Conservation (phyloP, 2,329 filamentous ascomycete genomes). For the Hymenoscyphus repandus region DNA sequence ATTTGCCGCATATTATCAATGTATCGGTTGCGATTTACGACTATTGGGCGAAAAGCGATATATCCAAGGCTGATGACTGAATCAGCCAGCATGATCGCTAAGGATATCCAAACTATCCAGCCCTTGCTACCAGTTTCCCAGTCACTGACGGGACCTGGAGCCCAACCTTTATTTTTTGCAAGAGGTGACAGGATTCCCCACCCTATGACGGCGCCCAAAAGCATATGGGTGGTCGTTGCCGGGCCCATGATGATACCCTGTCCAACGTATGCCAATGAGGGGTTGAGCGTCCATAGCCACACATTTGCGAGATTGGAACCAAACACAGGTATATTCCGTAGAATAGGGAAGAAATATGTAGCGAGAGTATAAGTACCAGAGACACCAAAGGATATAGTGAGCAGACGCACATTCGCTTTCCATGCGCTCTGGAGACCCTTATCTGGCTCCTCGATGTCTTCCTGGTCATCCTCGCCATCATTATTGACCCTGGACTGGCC, state of each 20-base stretch:
- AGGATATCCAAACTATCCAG: slow-evolving; percentile 96
- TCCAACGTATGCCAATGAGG: slow-evolving; percentile 92
- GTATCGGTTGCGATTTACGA: slow-evolving; percentile 40
- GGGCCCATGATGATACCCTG: slow-evolving; percentile 99
- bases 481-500: not conserved
- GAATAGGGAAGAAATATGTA: slow-evolving; percentile 83
- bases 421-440: slow-evolving; percentile 27
- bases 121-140: slow-evolving; percentile 94
- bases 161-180: slow-evolving; percentile 83
- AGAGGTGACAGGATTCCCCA: slow-evolving; percentile 90
- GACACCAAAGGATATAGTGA: slow-evolving; percentile 51
- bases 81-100: slow-evolving; percentile 96
- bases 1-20: slow-evolving; percentile 28
- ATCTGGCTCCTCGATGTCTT: slow-evolving; percentile 23
- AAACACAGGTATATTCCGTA: slow-evolving; percentile 84
- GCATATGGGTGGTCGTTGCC: slow-evolving; percentile 91
- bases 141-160: slow-evolving; percentile 76
- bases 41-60: slow-evolving; percentile 61
- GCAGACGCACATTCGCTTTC: slow-evolving; percentile 30
- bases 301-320: slow-evolving; percentile 65
- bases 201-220: slow-evolving; percentile 79
- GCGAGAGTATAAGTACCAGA: slow-evolving; percentile 68
- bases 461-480: slow-evolving; percentile 6
- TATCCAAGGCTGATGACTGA: slow-evolving; percentile 83
- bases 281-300: slow-evolving; percentile 96